phyloP scores from a whole-genome alignment of 2,329 filamentous ascomycete species.

The Colletotrichum tropicale region DNA sequence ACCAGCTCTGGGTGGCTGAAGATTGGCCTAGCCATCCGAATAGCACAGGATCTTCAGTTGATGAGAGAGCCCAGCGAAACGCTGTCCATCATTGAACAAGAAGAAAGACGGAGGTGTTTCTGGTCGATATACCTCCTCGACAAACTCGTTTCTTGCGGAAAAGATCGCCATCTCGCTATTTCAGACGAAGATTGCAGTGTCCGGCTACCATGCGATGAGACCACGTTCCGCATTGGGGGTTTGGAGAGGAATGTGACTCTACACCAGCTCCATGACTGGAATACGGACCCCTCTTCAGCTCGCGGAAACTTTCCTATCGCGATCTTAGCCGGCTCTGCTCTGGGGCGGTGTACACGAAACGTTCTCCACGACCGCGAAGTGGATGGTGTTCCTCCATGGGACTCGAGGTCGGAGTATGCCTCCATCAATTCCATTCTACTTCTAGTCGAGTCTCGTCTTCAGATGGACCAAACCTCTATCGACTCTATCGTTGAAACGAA shows the following conservation, averaged over 20 bases:
- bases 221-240: neutral
- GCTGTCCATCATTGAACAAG: neutral
- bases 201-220: neutral
- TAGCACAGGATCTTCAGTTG: neutral
- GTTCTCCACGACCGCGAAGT: neutral
- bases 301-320: neutral
- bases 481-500: neutral
- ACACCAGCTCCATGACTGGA: neutral
- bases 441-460: neutral
- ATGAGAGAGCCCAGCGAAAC: neutral
- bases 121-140: neutral
- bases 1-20: neutral
- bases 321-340: neutral
- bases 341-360: neutral
- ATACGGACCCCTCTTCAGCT: neutral
- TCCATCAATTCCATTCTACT: neutral
- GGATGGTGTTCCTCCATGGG: neutral
- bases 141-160: neutral
- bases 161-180: neutral
- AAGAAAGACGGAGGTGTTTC: neutral
- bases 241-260: neutral
- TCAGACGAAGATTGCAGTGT: neutral
- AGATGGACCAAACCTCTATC: neutral
- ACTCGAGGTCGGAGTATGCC: neutral
- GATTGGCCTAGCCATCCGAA: neutral